Percentiles rank a stretch among this genome's conserved stretches.
Evolutionary conservation across 805 yeast genomes (phyloP).

Genomic region (Hanseniaspora osmophila): DNA sequence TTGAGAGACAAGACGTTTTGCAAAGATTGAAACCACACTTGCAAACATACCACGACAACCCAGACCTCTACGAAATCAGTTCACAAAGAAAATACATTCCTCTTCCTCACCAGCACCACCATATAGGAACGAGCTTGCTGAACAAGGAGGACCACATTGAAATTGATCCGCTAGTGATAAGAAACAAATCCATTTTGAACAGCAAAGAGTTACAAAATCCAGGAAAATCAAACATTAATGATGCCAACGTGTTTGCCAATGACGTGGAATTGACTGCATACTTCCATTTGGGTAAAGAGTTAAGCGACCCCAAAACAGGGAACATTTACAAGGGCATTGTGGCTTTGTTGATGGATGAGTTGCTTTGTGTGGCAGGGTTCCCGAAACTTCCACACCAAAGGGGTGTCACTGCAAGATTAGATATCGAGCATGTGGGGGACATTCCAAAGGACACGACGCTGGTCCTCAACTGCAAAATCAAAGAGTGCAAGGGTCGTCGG

Average conservation of each 20-base stretch:
- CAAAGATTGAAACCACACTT: not conserved
- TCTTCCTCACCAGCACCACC: conserved; percentile 41
- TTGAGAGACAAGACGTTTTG: not conserved
- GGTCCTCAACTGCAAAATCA: conserved; percentile 52
- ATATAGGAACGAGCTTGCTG: conserved; percentile 59
- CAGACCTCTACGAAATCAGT: not conserved
- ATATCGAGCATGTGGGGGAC: conserved; percentile 41
- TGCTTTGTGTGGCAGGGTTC: conserved; percentile 75
- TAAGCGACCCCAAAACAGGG: conserved; percentile 50
- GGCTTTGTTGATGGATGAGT: conserved; percentile 72
- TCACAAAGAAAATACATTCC: conserved; percentile 37
- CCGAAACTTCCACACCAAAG: conserved; percentile 60
- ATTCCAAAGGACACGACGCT: conserved; percentile 45
- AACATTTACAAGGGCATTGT: conserved; percentile 72
- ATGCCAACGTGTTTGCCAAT: conserved; percentile 7
- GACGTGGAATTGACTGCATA: conserved; percentile 46
- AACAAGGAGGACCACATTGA: conserved; percentile 55
- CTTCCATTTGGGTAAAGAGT: conserved; percentile 52
- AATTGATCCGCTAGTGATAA: conserved; percentile 42
- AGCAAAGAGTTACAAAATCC: too few relatives aligned
- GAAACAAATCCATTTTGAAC: conserved; percentile 15
- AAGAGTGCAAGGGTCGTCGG: conserved; percentile 61
- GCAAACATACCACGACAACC: not conserved
- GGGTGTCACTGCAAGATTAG: conserved; percentile 79
- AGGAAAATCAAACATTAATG: too few relatives aligned